Evolutionary conservation across 2,329 filamentous ascomycete species (phyloP).

Genomic region (Davidsoniella eucalypti): DNA sequence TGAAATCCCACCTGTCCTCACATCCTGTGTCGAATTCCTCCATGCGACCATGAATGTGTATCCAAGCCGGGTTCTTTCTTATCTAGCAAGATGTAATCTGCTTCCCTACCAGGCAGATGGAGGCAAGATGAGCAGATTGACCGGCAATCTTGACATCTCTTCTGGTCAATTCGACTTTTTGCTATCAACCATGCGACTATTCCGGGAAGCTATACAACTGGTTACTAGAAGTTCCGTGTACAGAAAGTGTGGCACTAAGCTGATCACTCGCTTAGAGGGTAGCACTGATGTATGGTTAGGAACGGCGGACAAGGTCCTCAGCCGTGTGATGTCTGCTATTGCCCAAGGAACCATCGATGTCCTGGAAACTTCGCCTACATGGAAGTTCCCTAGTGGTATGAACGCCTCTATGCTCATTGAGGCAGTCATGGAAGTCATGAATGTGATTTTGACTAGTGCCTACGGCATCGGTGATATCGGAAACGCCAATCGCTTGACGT

Average conservation of each 20-base stretch:
- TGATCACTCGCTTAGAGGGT: constrained; percentile 27
- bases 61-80: constrained; percentile 79
- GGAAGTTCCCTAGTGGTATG: constrained; percentile 58
- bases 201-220: constrained; percentile 59
- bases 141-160: constrained; percentile 68
- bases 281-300: constrained; percentile 45
- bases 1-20: constrained; percentile 47
- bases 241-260: constrained; percentile 40
- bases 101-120: constrained; percentile 61
- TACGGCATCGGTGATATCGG: constrained; percentile 56
- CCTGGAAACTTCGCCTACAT: constrained; percentile 70
- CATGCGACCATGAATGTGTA: constrained; percentile 55
- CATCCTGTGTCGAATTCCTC: constrained; percentile 65
- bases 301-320: constrained; percentile 62
- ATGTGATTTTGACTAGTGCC: constrained; percentile 52
- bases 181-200: constrained; percentile 54
- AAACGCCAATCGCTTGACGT: constrained; percentile 30
- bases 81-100: constrained; percentile 65
- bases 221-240: constrained; percentile 53
- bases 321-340: constrained; percentile 54
- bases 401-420: constrained; percentile 54
- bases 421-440: constrained; percentile 51
- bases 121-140: constrained; percentile 59
- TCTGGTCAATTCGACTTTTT: constrained; percentile 64
- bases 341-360: constrained; percentile 64